A percentile compares a stretch with the other conserved stretches of the same genome.
These are phyloP conservation scores for Sanghuangporus baumii DNA, from an alignment of 1,284 basidiomycete species.

Conservation along the genomic window DNA sequence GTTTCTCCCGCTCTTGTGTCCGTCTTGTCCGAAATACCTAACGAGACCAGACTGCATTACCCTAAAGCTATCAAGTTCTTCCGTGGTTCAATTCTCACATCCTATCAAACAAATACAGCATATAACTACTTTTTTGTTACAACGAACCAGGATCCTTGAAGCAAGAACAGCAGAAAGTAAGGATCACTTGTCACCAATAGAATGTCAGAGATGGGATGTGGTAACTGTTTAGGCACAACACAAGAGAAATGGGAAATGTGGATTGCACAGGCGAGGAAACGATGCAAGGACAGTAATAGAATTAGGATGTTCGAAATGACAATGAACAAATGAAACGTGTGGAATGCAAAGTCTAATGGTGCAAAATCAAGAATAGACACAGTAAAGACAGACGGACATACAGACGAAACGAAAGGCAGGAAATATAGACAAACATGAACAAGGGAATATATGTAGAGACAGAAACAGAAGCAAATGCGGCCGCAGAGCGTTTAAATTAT, in stretches of 20 bases:
- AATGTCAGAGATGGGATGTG: not conserved
- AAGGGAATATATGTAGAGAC: not conserved
- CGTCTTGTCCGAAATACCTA: not conserved
- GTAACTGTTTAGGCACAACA: not conserved
- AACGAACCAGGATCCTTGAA: not conserved
- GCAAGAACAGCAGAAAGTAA: not conserved
- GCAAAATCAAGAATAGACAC: not conserved
- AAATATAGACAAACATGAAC: slow-evolving; percentile 1
- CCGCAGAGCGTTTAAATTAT: not conserved
- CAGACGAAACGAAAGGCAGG: not conserved
- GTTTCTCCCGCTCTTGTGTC: not conserved
- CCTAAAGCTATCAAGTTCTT: too few relatives aligned
- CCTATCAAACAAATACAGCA: not conserved
- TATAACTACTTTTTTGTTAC: not conserved
- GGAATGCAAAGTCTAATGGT: not conserved
- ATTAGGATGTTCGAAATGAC: not conserved
- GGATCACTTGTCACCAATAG: not conserved
- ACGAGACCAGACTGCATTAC: not conserved
- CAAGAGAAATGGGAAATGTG: not conserved
- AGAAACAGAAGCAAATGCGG: not conserved
- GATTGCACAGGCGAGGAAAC: not conserved
- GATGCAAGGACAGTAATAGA: not conserved
- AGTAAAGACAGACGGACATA: not conserved
- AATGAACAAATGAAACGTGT: not conserved
- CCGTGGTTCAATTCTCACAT: not conserved